phyloP scores from a whole-genome alignment of 305 asterid genomes.

The Rubia peregrina region DNA sequence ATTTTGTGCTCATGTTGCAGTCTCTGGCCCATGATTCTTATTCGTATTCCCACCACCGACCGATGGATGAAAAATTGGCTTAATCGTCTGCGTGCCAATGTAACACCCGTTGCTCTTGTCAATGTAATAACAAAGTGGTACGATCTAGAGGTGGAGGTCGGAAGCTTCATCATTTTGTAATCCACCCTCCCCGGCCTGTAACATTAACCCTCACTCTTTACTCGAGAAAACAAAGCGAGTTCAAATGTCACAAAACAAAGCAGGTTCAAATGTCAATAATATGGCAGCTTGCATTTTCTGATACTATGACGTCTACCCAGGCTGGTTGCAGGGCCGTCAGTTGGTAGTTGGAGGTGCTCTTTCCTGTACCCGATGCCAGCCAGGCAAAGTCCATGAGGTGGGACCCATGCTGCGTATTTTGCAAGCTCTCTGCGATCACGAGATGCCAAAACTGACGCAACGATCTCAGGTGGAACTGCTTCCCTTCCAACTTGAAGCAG shows the following conservation, averaged over 20 bases:
- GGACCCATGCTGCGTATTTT: constrained; percentile 45
- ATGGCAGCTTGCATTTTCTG: constrained; percentile 59
- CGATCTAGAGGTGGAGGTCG: neutral
- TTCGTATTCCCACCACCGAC: constrained; percentile 33
- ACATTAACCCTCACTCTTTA: neutral
- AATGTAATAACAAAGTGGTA: neutral
- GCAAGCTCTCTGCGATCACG: constrained; percentile 77
- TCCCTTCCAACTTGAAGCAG: constrained; percentile 84
- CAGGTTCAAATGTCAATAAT: neutral
- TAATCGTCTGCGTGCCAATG: neutral
- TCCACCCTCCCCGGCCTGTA: neutral
- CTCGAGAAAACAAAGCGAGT: too few relatives aligned
- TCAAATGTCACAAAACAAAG: neutral
- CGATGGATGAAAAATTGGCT: constrained; percentile 5
- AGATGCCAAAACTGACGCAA: constrained; percentile 53
- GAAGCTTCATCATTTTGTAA: neutral
- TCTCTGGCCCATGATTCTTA: constrained; percentile 71
- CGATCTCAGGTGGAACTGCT: constrained; percentile 69
- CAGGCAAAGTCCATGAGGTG: constrained; percentile 82
- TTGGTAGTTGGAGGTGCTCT: constrained; percentile 57
- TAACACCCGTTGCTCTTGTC: neutral
- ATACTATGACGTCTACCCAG: constrained; percentile 52
- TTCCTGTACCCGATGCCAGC: constrained; percentile 39
- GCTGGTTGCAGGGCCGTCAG: constrained; percentile 48
- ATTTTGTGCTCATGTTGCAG: constrained; percentile 34